A percentile compares a stretch with the other conserved stretches of the same genome.
Conservation (phyloP, 2,329 filamentous ascomycete species). For the Colletotrichum sp. region DNA sequence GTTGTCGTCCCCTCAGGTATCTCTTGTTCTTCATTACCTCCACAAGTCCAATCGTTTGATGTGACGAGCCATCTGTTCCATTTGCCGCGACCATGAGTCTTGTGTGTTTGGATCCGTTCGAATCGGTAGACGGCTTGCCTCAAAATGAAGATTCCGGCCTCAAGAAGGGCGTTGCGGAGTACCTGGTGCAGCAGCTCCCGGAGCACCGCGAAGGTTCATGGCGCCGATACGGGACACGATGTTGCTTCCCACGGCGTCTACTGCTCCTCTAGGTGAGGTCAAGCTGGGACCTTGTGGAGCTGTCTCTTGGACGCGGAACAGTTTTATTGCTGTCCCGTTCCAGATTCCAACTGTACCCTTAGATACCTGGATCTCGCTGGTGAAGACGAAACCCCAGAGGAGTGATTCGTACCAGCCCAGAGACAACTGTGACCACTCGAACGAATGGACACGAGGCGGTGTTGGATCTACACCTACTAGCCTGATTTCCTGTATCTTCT, state of each 20-base stretch:
- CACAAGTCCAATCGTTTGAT: not conserved
- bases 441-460: constrained; percentile 80
- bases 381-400: constrained; percentile 92
- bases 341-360: constrained; percentile 91
- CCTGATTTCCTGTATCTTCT: constrained; percentile 62
- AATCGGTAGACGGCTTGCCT: not conserved
- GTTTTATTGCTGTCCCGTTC: constrained; percentile 86
- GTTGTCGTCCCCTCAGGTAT: not conserved
- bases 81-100: not conserved
- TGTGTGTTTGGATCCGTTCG: not conserved
- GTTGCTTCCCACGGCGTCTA: constrained; percentile 91
- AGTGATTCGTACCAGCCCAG: constrained; percentile 96
- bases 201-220: constrained; percentile 69
- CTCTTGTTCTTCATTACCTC: not conserved
- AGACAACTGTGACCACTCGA: constrained; percentile 90
- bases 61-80: not conserved
- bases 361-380: constrained; percentile 84
- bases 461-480: constrained; percentile 77
- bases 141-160: not conserved
- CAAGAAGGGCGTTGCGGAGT: constrained; percentile 4
- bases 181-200: constrained; percentile 21
- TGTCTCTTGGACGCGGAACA: constrained; percentile 90
- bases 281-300: constrained; percentile 80
- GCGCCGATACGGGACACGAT: constrained; percentile 86
- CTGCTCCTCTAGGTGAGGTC: constrained; percentile 84